A percentile compares a stretch with the other conserved stretches of the same genome.
Evolutionary conservation across 2,329 filamentous ascomycete species (phyloP).

Genomic region (Calonectria pauciramosa): DNA sequence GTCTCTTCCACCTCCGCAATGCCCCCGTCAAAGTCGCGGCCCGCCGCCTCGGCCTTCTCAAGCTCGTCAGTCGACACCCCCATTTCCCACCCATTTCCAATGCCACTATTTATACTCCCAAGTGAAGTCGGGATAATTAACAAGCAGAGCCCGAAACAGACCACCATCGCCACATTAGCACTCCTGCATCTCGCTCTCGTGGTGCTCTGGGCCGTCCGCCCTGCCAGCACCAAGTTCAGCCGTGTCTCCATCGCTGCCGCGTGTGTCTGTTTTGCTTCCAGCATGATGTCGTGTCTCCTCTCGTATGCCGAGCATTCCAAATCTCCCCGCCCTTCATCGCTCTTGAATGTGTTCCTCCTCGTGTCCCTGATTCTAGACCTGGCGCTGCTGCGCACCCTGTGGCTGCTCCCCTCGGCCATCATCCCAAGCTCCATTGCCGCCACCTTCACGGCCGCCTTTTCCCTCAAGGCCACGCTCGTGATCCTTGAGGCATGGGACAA

Average conservation of each 20-base stretch:
- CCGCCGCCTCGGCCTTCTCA: slow-evolving; percentile 41
- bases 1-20: slow-evolving; percentile 45
- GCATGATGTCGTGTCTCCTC: slow-evolving; percentile 48
- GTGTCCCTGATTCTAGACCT: slow-evolving; percentile 51
- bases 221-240: slow-evolving; percentile 34
- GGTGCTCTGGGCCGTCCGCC: slow-evolving; percentile 48
- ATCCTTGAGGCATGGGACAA: slow-evolving; percentile 57
- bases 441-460: slow-evolving; percentile 52
- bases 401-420: slow-evolving; percentile 42
- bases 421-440: slow-evolving; percentile 44
- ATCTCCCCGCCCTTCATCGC: slow-evolving; percentile 49
- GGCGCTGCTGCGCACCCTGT: slow-evolving; percentile 52
- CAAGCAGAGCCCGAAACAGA: slow-evolving; percentile 26
- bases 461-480: slow-evolving; percentile 52
- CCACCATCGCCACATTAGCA: slow-evolving; percentile 44
- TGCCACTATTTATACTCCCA: not conserved
- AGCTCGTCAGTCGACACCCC: slow-evolving; percentile 42
- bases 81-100: not conserved
- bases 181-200: slow-evolving; percentile 50
- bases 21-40: slow-evolving; percentile 44
- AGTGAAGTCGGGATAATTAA: slow-evolving; percentile 8
- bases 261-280: slow-evolving; percentile 50
- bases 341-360: slow-evolving; percentile 52
- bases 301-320: slow-evolving; percentile 51
- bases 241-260: slow-evolving; percentile 49